A percentile compares a stretch with the other conserved stretches of the same genome.
phyloP scores from a whole-genome alignment of 345 rosid genomes.

The Lenwebbia sp. region DNA sequence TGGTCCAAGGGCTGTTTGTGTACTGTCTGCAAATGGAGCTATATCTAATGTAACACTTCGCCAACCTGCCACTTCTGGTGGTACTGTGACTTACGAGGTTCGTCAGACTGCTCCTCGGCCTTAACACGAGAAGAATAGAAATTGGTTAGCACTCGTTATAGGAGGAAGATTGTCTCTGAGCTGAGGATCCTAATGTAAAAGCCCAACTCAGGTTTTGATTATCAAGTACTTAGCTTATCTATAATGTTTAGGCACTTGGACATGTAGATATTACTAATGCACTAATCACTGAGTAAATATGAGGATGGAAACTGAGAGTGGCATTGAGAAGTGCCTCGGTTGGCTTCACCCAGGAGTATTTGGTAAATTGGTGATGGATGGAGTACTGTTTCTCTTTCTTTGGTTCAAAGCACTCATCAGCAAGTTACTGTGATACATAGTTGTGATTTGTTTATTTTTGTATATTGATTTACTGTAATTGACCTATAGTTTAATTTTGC shows the following conservation, averaged over 20 bases:
- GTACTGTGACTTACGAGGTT: constrained; percentile 75
- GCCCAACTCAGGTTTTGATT: background rate
- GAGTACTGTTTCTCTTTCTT: background rate
- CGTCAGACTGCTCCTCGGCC: background rate
- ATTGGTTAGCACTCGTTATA: background rate
- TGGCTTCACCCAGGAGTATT: background rate
- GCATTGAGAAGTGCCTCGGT: background rate
- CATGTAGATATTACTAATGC: background rate
- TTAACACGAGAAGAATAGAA: background rate
- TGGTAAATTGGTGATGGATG: background rate
- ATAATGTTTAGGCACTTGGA: background rate
- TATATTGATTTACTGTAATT: background rate
- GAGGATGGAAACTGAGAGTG: background rate
- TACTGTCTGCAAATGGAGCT: constrained; percentile 67
- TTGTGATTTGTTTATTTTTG: background rate
- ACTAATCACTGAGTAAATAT: background rate
- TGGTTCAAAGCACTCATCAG: background rate
- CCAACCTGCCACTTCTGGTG: constrained; percentile 58
- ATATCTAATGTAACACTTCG: constrained; percentile 66
- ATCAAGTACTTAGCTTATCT: background rate
- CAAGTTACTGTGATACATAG: background rate
- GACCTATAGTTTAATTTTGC: background rate
- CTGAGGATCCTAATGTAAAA: background rate
- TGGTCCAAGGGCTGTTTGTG: constrained; percentile 54
- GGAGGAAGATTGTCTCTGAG: background rate